These are phyloP conservation scores for Glarea lozoyensis DNA, from an alignment of 495 filamentous ascomycete genomes.

Conservation along the genomic window DNA sequence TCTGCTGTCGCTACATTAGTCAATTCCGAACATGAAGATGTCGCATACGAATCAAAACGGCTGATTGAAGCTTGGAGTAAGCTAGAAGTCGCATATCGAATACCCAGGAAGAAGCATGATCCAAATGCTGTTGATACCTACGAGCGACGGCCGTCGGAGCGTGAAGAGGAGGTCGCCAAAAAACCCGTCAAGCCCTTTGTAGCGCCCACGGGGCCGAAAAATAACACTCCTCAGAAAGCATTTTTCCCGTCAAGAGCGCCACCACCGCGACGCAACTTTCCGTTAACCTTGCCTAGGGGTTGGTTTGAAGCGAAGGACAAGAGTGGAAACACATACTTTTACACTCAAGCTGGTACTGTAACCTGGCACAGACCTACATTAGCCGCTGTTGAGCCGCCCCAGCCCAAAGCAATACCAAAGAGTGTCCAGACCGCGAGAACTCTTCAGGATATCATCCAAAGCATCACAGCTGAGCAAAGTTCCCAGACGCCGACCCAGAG, in stretches of 20 bases:
- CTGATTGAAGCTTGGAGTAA: slow-evolving; percentile 82
- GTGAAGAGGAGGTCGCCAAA: slow-evolving; percentile 42
- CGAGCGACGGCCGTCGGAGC: slow-evolving; percentile 58
- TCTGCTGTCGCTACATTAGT: slow-evolving; percentile 64
- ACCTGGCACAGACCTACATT: slow-evolving; percentile 70
- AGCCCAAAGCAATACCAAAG: slow-evolving; percentile 55
- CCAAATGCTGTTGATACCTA: slow-evolving; percentile 32
- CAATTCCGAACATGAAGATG: slow-evolving; percentile 60
- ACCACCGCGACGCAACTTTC: slow-evolving; percentile 44
- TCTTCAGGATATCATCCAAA: slow-evolving; percentile 79
- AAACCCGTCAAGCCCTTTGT: slow-evolving; percentile 31
- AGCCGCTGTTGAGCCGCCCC: slow-evolving; percentile 50
- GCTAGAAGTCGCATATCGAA: slow-evolving; percentile 87
- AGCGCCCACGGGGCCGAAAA: slow-evolving; percentile 59
- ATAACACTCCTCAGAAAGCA: slow-evolving; percentile 53
- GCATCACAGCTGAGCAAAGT: slow-evolving; percentile 52
- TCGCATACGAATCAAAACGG: slow-evolving; percentile 57
- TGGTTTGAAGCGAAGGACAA: slow-evolving; percentile 67
- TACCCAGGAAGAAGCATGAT: slow-evolving; percentile 65
- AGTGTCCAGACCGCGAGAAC: slow-evolving; percentile 44
- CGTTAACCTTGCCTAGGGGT: slow-evolving; percentile 61
- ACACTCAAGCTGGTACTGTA: slow-evolving; percentile 61
- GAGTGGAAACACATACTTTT: slow-evolving; percentile 70
- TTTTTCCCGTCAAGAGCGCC: slow-evolving; percentile 47
- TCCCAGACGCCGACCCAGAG: slow-evolving; percentile 32